phyloP scores from a whole-genome alignment of 768 basidiomycete species.

The Tricholomella constricta region DNA sequence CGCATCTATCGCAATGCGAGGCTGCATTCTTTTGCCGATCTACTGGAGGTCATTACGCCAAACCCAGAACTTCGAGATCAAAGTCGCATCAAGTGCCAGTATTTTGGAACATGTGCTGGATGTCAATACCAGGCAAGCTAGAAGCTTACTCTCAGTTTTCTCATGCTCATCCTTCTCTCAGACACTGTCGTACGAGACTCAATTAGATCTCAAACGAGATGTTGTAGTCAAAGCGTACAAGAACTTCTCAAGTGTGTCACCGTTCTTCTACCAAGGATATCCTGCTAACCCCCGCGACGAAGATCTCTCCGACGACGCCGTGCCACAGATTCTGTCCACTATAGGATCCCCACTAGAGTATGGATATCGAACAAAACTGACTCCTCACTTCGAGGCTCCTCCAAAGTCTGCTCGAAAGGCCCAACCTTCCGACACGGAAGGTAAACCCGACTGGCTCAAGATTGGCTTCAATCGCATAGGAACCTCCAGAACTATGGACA shows the following conservation, averaged over 20 bases:
- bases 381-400: slow-evolving; percentile 91
- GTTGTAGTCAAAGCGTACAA: slow-evolving; percentile 84
- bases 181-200: slow-evolving; percentile 87
- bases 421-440: slow-evolving; percentile 18
- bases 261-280: slow-evolving; percentile 1
- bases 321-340: slow-evolving; percentile 73
- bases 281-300: slow-evolving; percentile 1
- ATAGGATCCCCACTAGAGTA: slow-evolving; percentile 90
- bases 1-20: slow-evolving; percentile 71
- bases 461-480: slow-evolving; percentile 91
- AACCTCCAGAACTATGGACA: slow-evolving; percentile 77
- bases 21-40: slow-evolving; percentile 75
- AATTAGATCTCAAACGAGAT: slow-evolving; percentile 83
- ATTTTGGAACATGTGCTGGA: slow-evolving; percentile 88
- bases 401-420: slow-evolving; percentile 40
- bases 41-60: slow-evolving; percentile 64
- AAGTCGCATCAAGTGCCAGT: slow-evolving; percentile 69
- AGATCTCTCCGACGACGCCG: slow-evolving; percentile 55
- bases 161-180: slow-evolving; percentile 25
- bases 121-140: slow-evolving; percentile 85
- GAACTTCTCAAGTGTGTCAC: slow-evolving; percentile 63
- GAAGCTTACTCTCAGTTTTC: not conserved
- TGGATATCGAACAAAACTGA: slow-evolving; percentile 94
- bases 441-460: slow-evolving; percentile 67
- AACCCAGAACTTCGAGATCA: slow-evolving; percentile 69